Percentiles rank a stretch among this genome's conserved stretches.
Evolutionary conservation across 768 basidiomycete genomes (phyloP).

Genomic region (Tricholoma terreum): DNA sequence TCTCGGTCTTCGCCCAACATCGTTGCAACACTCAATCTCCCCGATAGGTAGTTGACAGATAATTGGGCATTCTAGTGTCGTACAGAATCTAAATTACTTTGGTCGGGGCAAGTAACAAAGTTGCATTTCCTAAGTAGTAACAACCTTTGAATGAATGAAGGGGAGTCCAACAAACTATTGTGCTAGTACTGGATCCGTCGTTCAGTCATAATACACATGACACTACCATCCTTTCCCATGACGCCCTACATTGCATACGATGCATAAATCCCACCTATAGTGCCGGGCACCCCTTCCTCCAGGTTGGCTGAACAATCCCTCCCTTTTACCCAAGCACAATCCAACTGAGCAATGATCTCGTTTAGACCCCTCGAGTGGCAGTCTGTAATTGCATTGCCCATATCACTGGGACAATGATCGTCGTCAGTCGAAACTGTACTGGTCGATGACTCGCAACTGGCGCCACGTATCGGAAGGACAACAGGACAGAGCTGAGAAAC

Average conservation of each 20-base stretch:
- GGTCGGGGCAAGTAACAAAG: no score
- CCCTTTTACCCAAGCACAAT: neutral
- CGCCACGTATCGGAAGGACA: neutral
- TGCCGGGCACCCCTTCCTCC: neutral
- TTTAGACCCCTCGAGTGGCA: slow-evolving; percentile 9
- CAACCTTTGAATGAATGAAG: no score
- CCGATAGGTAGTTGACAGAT: no score
- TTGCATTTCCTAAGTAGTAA: no score
- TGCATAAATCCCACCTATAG: neutral
- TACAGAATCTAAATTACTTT: no score
- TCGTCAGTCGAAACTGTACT: slow-evolving; percentile 4
- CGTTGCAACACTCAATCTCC: no score
- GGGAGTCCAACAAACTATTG: no score
- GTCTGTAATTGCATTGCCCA: neutral
- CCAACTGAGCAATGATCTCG: slow-evolving; percentile 16
- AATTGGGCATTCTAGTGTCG: no score
- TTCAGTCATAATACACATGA: neutral
- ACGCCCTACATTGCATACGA: neutral
- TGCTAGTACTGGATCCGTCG: neutral
- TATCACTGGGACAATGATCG: neutral
- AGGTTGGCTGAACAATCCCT: neutral
- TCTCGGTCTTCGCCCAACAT: no score
- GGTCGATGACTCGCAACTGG: neutral
- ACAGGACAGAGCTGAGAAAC: neutral
- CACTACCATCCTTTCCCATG: no score